These are phyloP conservation scores for Hypomontagnella monticulosa DNA, from an alignment of 495 filamentous ascomycete species.

Conservation along the genomic window DNA sequence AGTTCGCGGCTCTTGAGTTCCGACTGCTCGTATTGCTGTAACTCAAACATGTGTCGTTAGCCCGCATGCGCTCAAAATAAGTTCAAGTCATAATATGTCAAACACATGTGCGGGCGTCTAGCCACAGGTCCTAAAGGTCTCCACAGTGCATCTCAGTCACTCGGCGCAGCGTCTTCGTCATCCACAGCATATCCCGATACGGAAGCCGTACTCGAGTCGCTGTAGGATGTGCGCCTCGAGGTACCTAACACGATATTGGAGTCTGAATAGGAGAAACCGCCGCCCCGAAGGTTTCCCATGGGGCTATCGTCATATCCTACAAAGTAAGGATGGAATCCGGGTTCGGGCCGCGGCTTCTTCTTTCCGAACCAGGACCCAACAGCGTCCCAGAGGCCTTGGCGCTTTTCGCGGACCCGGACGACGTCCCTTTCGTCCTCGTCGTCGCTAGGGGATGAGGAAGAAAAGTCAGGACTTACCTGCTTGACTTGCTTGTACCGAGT, in stretches of 20 bases:
- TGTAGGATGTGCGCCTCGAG: conserved; percentile 2
- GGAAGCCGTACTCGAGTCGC: background rate
- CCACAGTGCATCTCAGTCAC: conserved; percentile 17
- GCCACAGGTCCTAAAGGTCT: background rate
- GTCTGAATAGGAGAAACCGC: background rate
- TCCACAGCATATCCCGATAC: background rate
- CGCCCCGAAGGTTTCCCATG: background rate
- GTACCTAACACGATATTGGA: background rate
- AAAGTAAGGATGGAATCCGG: conserved; percentile 26
- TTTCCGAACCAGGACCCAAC: conserved; percentile 28
- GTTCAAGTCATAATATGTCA: background rate
- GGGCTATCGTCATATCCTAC: conserved; percentile 21
- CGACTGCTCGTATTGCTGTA: conserved; percentile 60
- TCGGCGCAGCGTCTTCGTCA: background rate
- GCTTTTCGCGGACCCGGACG: conserved; percentile 26
- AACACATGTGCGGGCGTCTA: background rate
- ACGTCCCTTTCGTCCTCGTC: conserved; percentile 33
- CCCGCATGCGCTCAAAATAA: background rate
- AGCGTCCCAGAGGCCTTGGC: conserved; percentile 36
- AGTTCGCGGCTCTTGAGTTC: conserved; percentile 60
- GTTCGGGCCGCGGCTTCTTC: conserved; percentile 11
- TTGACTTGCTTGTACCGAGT: conserved; percentile 57
- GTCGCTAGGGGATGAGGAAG: conserved; percentile 7
- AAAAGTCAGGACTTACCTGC: conserved; percentile 54
- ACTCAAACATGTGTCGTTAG: conserved; percentile 22